Conservation (phyloP, 177 flowering plant species). For the Tripterygium wilfordii region DNA sequence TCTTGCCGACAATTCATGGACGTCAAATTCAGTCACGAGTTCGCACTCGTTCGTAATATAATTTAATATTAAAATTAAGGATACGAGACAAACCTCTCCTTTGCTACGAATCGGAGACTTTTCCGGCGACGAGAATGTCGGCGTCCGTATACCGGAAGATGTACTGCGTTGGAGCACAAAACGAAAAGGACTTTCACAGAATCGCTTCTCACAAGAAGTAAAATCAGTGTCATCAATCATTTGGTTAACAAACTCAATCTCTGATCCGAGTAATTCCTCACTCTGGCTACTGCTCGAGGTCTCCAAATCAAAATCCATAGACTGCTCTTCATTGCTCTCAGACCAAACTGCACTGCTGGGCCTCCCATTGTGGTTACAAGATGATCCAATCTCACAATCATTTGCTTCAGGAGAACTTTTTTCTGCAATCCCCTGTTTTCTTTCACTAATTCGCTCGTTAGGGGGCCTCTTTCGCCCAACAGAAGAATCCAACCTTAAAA, state of each 20-base stretch:
- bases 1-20: no score
- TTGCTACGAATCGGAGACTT: conserved; percentile 38
- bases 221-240: conserved; percentile 14
- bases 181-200: conserved; percentile 57
- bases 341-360: conserved; percentile 50
- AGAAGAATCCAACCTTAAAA: conserved; percentile 29
- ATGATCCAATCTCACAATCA: conserved; percentile 19
- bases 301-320: conserved; percentile 34
- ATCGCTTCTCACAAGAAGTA: conserved; percentile 15
- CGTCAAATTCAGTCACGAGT: no score
- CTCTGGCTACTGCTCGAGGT: conserved; percentile 36
- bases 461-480: conserved; percentile 6
- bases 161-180: conserved; percentile 41
- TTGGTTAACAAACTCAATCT: conserved; percentile 9
- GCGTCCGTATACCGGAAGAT: conserved; percentile 39
- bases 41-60: no score
- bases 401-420: conserved; percentile 9
- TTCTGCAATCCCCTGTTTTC: background rate
- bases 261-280: conserved; percentile 27
- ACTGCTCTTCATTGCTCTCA: conserved; percentile 49
- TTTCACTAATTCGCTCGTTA: background rate
- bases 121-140: conserved; percentile 50
- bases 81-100: conserved; percentile 41
- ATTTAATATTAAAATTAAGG: no score
- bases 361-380: conserved; percentile 37